phyloP scores from a whole-genome alignment of 768 basidiomycete species.

The Cystobasidium onofrii region DNA sequence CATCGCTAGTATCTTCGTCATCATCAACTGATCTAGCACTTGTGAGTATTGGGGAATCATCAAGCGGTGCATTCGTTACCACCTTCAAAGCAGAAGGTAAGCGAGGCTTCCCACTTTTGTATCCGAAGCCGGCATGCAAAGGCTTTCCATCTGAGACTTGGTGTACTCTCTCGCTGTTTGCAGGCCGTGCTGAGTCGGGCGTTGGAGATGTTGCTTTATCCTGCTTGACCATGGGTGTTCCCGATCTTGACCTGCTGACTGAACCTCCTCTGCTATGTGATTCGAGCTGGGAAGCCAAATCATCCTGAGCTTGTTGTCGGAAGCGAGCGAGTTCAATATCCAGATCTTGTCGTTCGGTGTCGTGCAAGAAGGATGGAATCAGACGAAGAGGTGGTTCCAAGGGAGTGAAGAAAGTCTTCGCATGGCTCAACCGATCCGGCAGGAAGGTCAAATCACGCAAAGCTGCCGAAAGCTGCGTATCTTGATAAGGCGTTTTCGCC shows the following conservation, averaged over 20 bases:
- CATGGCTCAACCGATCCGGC: neutral
- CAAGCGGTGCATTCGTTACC: neutral
- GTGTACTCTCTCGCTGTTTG: neutral
- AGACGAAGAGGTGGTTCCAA: neutral
- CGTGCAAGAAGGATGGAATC: neutral
- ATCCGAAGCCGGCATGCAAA: neutral
- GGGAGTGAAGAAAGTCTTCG: neutral
- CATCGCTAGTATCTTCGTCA: neutral
- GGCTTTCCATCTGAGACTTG: neutral
- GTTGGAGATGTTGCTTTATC: neutral
- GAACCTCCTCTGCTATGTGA: neutral
- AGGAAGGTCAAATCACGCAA: slow-evolving; percentile 14
- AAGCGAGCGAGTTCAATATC: neutral
- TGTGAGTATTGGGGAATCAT: neutral
- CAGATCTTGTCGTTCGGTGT: neutral
- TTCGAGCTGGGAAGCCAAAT: neutral
- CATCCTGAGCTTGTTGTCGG: slow-evolving; percentile 9
- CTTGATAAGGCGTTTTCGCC: slow-evolving; percentile 26
- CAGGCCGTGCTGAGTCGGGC: neutral
- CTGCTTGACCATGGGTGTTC: neutral
- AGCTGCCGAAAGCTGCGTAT: slow-evolving; percentile 2
- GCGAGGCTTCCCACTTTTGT: neutral
- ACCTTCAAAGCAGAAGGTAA: neutral
- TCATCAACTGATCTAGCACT: neutral
- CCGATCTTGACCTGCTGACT: neutral